Evolutionary conservation across 148 eudicot species (phyloP), one percentile per base, ranked within the genome.

Genomic region (Vaccinium myrtillus): DNA sequence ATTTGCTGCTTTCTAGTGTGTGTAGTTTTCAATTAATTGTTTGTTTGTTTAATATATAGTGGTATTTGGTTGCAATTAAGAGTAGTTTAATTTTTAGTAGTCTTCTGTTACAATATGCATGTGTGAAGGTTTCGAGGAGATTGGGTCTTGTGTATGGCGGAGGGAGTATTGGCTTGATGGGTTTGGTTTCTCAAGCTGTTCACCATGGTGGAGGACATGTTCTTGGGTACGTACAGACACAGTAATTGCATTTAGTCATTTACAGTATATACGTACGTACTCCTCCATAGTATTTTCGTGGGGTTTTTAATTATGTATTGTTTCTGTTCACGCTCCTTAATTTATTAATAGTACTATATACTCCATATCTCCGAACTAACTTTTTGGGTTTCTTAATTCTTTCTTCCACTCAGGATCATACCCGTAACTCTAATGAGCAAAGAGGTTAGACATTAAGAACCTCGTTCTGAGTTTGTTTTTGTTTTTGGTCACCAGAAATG

Each of bases 121-220:
- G 36, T 55, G 58, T 82, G 30, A 78, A 58, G 96, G 93, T 93
- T 36, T 77, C 86, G 75, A 91, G 88, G 80, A 89, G 87, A 46
- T 80, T 93, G 85, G 88, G 87, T 81, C 92, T 93, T 71, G 95
- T 93, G 32, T 93, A 93, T 87, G 95, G 95, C 46, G 96, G 96
- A 43, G 96, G 94, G 2, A 92, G 94, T 63, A 84, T 93, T 69
- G 96, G 94, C 5, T 83, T 93, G 8, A 93, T 92, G 96, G 94
- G 96, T 50, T 86, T 92, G 88, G 91, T 93, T 10, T 89, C 96
- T 71, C 91, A 91, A 71, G 91, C 88, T 46, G 96, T 93, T 78
- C 90, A 93, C 65, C 80, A 58, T 67, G 94, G 94, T 25, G 96
- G 94, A 14, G 86, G 93, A 25, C 93, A 92, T 87, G 96, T 93